Evolutionary conservation across 495 filamentous ascomycete genomes (phyloP), one percentile per base, ranked within the genome.

Genomic region (Tuber umbilicatum): DNA sequence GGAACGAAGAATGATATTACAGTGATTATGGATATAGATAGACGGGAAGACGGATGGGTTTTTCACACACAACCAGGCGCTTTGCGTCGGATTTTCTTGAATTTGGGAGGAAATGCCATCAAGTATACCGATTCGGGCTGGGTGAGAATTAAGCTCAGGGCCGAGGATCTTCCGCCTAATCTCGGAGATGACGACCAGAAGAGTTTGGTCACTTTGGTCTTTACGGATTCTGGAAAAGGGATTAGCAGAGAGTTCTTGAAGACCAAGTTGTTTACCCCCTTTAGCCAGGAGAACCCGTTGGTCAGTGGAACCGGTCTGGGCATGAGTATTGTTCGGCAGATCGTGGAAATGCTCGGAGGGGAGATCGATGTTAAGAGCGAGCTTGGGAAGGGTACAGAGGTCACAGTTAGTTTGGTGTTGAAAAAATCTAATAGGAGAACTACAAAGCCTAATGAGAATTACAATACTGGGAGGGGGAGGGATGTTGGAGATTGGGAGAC

Each of bases 21-120:
- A 21, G 87, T 93, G 42, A 85, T 90, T 45, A 81, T 94, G 19
- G 90, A 92, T 81, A 87, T 94, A 68, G 86, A 88, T 37, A 83
- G 83, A 14, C 78, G 84, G 7, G 84, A 85, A 27, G 85, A 88
- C 60, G 81, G 78, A 7, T 93, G 89, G 85, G 74, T 87, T 19
- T 93, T 92, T 82, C 85, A 85, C 6, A 89, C 89, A 0, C 90
- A 94, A 60, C 90, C 91, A 0, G 91, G 91, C 6, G 92, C 91
- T 4, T 83, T 93, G 55, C 87, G 90, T 27, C 88, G 93, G 3
- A 87, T 94, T 64, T 87, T 95, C 43, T 92, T 93, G 90, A 94
- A 96, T 78, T 76, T 94, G 2, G 90, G 93, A 73, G 91, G 93
- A 27, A 96, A 96, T 82, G 89, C 93, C 0, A 86, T 94, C 78